Conservation (phyloP, 768 basidiomycete genomes). For the Holtermannia corniformis region DNA sequence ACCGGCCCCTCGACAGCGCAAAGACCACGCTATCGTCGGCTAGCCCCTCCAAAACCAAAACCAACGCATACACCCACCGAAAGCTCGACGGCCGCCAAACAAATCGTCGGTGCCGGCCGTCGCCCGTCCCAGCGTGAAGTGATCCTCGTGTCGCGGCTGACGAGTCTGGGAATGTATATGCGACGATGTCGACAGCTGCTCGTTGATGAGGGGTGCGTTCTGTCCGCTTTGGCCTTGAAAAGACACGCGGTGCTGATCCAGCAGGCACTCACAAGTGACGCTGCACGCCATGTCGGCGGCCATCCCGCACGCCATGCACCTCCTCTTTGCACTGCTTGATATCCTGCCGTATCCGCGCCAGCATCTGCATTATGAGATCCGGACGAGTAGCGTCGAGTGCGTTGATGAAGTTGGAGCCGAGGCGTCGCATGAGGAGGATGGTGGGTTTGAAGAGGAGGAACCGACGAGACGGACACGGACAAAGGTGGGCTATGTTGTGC, state of each 20-base stretch:
- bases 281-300: constrained; percentile 38
- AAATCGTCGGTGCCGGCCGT: not conserved
- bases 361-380: constrained; percentile 37
- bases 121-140: not conserved
- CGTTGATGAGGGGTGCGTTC: not conserved
- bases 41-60: not conserved
- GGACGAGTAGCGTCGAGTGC: constrained; percentile 32
- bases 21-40: not conserved
- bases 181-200: not conserved
- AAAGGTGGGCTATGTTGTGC: constrained; percentile 16
- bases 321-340: constrained; percentile 39
- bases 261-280: constrained; percentile 26
- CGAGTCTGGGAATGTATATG: not conserved
- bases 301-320: constrained; percentile 37
- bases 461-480: constrained; percentile 11
- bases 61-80: not conserved
- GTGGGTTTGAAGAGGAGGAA: constrained; percentile 19
- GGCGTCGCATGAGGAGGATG: constrained; percentile 2
- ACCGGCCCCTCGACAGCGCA: not conserved
- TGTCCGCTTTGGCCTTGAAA: not conserved
- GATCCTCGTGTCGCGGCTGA: not conserved
- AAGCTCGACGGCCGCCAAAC: not conserved
- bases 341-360: constrained; percentile 37
- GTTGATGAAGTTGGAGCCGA: constrained; percentile 30
- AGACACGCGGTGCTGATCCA: not conserved